These are phyloP conservation scores for Suillus bovinus DNA, from an alignment of 768 basidiomycete species.

Conservation along the genomic window DNA sequence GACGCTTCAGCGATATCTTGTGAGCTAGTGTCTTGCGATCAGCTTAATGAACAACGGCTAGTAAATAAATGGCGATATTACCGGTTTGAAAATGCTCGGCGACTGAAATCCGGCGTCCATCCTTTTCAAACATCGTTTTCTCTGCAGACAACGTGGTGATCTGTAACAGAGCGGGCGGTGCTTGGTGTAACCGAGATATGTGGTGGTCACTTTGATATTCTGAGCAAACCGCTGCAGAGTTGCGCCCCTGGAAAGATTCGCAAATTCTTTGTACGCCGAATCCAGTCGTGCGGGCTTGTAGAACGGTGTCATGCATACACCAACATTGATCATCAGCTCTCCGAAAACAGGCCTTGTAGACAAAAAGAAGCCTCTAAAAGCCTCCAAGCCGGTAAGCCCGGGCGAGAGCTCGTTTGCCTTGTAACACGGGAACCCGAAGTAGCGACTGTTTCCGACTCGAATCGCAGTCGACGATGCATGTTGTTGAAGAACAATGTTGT, in stretches of 20 bases:
- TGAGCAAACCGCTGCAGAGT: constrained; percentile 49
- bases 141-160: constrained; percentile 17
- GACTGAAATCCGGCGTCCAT: background rate
- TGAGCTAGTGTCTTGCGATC: background rate
- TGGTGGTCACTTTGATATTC: constrained; percentile 57
- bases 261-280: background rate
- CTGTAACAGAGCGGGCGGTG: background rate
- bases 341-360: constrained; percentile 42
- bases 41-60: background rate
- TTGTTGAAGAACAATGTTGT: constrained; percentile 42
- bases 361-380: constrained; percentile 42
- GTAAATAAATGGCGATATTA: background rate
- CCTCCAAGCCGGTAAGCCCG: constrained; percentile 35
- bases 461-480: constrained; percentile 40
- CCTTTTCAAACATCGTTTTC: constrained; percentile 47
- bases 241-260: constrained; percentile 34
- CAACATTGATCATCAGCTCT: constrained; percentile 45
- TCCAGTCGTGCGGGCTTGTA: constrained; percentile 33
- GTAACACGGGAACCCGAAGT: constrained; percentile 35
- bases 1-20: background rate
- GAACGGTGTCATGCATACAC: constrained; percentile 45
- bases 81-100: background rate
- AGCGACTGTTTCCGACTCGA: constrained; percentile 43
- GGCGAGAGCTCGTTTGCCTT: constrained; percentile 12
- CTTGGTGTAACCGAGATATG: constrained; percentile 50